Evolutionary conservation across 257 asterid species (phyloP), one percentile per base, ranked within the genome.

Genomic region (Avicennia marina): DNA sequence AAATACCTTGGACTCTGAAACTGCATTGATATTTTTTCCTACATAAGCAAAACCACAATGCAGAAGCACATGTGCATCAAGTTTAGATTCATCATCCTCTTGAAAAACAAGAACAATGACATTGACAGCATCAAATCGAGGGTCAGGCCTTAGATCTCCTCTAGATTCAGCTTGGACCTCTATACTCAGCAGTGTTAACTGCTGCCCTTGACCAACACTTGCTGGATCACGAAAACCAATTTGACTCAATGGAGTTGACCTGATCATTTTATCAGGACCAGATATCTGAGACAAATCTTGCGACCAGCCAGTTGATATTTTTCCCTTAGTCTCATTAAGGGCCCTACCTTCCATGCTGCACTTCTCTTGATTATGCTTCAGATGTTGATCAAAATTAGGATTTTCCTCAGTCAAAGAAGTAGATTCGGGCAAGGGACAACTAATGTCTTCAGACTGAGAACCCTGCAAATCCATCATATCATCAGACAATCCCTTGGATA

Each of bases 131-230:
- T 91, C 98, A 79, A 83, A 84, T 45, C 84, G 86, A 59, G 98
- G 97, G 72, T 91, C 93, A 12, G 98, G 95, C 62, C 85, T 81
- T 70, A 88, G 69, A 81, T 88, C 89, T 58, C 93, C 96, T 80
- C 96, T 85, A 51, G 90, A 79, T 65, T 86, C 87, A 75, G 90
- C 88, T 34, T 75, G 95, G 73, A 91, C 83, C 81, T 91, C 98
- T 40, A 91, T 65, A 70, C 98, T 91, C 62, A 81, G 51, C 57
- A 82, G 67, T 8, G 97, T 81, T 71, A 91, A 75, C 89, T 91
- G 95, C 82, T 88, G 98, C 56, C 94, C 88, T 65, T 83, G 82
- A 70, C 97, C 88, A 56, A 71, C 78, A 73, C 89, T 85, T 26
- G 96, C 95, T 22, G 98, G 93, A 71, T 91, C 95, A 21, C 85